phyloP scores from a whole-genome alignment of 345 rosid species.

The Pugionium cornutum region DNA sequence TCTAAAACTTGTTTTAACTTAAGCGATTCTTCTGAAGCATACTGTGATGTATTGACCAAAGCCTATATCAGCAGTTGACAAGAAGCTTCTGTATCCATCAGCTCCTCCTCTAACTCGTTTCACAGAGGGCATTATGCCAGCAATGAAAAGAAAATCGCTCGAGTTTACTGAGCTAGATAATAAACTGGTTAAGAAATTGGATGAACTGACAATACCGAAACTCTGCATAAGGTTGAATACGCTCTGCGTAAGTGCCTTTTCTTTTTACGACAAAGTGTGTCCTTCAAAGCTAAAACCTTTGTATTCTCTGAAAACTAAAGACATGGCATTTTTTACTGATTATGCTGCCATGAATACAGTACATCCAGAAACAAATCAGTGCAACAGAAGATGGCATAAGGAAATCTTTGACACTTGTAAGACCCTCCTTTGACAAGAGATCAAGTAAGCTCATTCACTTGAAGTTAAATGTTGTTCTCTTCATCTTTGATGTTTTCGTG shows the following conservation, averaged over 20 bases:
- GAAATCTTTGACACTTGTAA: constrained; percentile 65
- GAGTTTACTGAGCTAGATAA: constrained; percentile 57
- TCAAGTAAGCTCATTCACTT: constrained; percentile 35
- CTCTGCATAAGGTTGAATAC: constrained; percentile 89
- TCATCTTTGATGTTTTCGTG: constrained; percentile 13
- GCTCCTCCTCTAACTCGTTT: constrained; percentile 96
- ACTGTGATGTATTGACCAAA: constrained; percentile 29
- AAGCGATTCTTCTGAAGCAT: constrained; percentile 10
- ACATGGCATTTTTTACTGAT: not conserved
- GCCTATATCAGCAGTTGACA: constrained; percentile 67
- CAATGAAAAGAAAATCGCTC: constrained; percentile 60
- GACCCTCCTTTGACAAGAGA: constrained; percentile 43
- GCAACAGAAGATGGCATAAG: constrained; percentile 73
- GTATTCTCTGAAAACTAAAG: not conserved
- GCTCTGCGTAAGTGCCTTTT: constrained; percentile 62
- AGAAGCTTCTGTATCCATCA: constrained; percentile 66
- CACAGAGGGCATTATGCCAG: constrained; percentile 59
- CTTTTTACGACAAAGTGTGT: not conserved
- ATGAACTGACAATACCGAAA: constrained; percentile 66
- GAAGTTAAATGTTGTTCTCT: constrained; percentile 41
- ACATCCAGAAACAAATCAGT: constrained; percentile 69
- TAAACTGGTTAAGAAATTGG: constrained; percentile 52
- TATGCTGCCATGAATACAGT: constrained; percentile 49
- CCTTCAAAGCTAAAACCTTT: constrained; percentile 23
- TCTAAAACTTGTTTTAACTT: not conserved